These are phyloP conservation scores for Fusarium zealandicum DNA, from an alignment of 2,329 filamentous ascomycete species.

Conservation along the genomic window DNA sequence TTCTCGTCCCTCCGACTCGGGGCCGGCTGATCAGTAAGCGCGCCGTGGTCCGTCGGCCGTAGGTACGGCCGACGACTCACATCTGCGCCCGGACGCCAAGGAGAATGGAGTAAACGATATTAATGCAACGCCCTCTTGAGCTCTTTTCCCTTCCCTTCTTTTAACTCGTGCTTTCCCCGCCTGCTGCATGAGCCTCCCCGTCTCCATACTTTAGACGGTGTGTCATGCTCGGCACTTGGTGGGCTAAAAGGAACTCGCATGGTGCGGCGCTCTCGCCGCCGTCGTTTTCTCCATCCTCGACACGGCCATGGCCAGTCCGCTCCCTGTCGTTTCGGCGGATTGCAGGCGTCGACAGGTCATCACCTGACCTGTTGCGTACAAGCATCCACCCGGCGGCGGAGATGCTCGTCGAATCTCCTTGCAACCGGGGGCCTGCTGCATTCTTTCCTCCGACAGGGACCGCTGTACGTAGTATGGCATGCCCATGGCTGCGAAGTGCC, in stretches of 20 bases:
- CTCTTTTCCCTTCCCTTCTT: too few species aligned
- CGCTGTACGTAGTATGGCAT: too few species aligned
- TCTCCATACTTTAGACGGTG: slow-evolving; percentile 24
- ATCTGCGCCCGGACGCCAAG: slow-evolving; percentile 21
- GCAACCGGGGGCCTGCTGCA: not conserved
- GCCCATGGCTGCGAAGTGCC: slow-evolving; percentile 21
- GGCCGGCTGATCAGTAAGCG: slow-evolving; percentile 5
- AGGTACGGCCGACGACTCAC: slow-evolving; percentile 24
- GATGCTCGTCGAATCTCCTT: not conserved
- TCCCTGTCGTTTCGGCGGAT: slow-evolving; percentile 10
- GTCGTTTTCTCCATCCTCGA: too few species aligned
- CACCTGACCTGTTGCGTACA: slow-evolving; percentile 33
- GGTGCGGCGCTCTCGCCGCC: too few species aligned
- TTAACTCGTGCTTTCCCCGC: too few species aligned
- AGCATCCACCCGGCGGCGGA: slow-evolving; percentile 16
- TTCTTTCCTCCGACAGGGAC: not conserved
- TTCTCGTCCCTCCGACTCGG: not conserved
- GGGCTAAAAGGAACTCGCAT: slow-evolving; percentile 7
- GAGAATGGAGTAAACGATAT: not conserved
- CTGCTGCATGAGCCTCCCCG: too few species aligned
- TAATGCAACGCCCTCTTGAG: slow-evolving; percentile 7
- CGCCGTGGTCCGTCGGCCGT: slow-evolving; percentile 13
- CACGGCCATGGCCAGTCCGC: not conserved
- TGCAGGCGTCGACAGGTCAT: slow-evolving; percentile 37
- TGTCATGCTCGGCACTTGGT: slow-evolving; percentile 28